Evolutionary conservation across 305 asterid species (phyloP).

Genomic region (Ruellia speciosa): DNA sequence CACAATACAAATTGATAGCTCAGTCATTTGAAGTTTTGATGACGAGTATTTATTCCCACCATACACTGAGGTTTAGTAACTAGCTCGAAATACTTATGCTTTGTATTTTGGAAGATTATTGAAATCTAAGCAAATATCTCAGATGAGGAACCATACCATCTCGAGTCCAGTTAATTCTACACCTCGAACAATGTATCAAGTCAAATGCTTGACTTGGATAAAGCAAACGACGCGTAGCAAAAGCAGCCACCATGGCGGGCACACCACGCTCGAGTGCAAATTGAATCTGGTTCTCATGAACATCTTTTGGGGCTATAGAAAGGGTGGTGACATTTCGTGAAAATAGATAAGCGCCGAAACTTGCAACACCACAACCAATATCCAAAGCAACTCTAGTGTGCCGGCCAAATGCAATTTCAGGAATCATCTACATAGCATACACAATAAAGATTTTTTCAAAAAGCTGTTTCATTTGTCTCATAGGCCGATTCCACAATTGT

Average conservation of each 20-base stretch:
- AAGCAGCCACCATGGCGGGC: not conserved
- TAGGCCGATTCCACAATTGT: not conserved
- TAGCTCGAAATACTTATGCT: not conserved
- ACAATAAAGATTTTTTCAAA: not conserved
- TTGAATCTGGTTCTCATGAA: slow-evolving; percentile 2
- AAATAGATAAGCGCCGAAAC: slow-evolving; percentile 53
- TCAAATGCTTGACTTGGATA: slow-evolving; percentile 3
- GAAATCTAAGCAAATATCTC: not conserved
- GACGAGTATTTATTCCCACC: not conserved
- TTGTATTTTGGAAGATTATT: not conserved
- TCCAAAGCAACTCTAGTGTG: slow-evolving; percentile 54
- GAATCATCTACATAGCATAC: slow-evolving; percentile 35
- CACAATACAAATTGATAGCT: not conserved
- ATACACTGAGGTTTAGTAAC: not conserved
- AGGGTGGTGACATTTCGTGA: slow-evolving; percentile 1
- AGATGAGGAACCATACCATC: not conserved
- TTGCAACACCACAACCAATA: slow-evolving; percentile 62
- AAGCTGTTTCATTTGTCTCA: not conserved
- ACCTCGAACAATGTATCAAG: slow-evolving; percentile 1
- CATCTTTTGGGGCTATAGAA: slow-evolving; percentile 3
- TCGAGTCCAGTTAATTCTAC: not conserved
- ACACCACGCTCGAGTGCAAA: slow-evolving; percentile 3
- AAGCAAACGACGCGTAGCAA: not conserved
- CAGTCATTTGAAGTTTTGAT: not conserved
- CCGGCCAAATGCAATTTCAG: slow-evolving; percentile 51